phyloP scores from a whole-genome alignment of 306 rosid species.

The Medicago truncatula region MtrunA17r5.0-ANR NC_053043.1:5897001-5897500 shows the following conservation, averaged over 20 bases:
- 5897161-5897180: constrained; percentile 70
- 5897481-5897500: constrained; percentile 93
- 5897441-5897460: constrained; percentile 72
- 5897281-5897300: constrained; percentile 71
- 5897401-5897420: constrained; percentile 80
- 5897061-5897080: constrained; percentile 68
- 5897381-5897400: constrained; percentile 76
- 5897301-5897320: constrained; percentile 80
- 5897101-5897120: constrained; percentile 63
- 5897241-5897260: constrained; percentile 75
- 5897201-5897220: constrained; percentile 60
- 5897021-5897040: constrained; percentile 86
- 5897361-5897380: constrained; percentile 60
- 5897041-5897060: constrained; percentile 78
- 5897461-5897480: constrained; percentile 67
- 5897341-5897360: constrained; percentile 75
- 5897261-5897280: constrained; percentile 91
- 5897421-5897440: constrained; percentile 84
- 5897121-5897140: constrained; percentile 87
- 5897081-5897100: constrained; percentile 68
- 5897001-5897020: constrained; percentile 72
- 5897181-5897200: constrained; percentile 71
- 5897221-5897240: constrained; percentile 78
- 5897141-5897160: constrained; percentile 68
- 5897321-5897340: constrained; percentile 83